These are phyloP conservation scores for Cladorrhinum sp. DNA, from an alignment of 2,329 filamentous ascomycete species.

Conservation along the genomic window DNA sequence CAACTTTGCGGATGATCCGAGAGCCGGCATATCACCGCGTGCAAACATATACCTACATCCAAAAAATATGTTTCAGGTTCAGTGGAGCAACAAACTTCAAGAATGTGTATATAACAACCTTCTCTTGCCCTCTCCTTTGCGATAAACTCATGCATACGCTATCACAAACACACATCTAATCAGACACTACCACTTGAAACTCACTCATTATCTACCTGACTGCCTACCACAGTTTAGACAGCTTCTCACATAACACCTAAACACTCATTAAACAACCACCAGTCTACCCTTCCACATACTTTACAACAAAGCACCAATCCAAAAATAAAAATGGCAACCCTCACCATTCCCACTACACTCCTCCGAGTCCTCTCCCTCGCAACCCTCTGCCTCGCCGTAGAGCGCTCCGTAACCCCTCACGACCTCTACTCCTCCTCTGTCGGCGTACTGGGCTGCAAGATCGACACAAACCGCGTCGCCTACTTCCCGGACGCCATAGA, in stretches of 20 bases:
- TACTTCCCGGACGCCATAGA: conserved; percentile 53
- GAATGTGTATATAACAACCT: not conserved
- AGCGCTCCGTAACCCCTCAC: conserved; percentile 48
- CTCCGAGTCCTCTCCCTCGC: not conserved
- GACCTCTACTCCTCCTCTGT: conserved; percentile 53
- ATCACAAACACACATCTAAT: not conserved
- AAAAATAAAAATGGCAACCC: no score
- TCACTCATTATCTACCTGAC: no score
- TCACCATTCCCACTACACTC: not conserved
- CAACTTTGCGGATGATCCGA: not conserved
- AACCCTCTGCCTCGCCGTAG: not conserved
- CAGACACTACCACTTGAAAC: not conserved
- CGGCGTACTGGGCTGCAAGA: conserved; percentile 57
- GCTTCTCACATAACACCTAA: no score
- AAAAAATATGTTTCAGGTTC: not conserved
- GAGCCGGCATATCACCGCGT: not conserved
- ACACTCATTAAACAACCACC: no score
- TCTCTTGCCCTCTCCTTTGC: not conserved
- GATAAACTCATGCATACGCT: not conserved
- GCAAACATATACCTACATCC: not conserved
- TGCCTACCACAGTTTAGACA: no score
- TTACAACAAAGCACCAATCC: not conserved
- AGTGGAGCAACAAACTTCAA: not conserved
- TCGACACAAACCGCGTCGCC: conserved; percentile 57
- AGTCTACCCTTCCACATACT: no score